Evolutionary conservation across 2,329 filamentous ascomycete genomes (phyloP).

Genomic region (Chrysoporthe cubensis): DNA sequence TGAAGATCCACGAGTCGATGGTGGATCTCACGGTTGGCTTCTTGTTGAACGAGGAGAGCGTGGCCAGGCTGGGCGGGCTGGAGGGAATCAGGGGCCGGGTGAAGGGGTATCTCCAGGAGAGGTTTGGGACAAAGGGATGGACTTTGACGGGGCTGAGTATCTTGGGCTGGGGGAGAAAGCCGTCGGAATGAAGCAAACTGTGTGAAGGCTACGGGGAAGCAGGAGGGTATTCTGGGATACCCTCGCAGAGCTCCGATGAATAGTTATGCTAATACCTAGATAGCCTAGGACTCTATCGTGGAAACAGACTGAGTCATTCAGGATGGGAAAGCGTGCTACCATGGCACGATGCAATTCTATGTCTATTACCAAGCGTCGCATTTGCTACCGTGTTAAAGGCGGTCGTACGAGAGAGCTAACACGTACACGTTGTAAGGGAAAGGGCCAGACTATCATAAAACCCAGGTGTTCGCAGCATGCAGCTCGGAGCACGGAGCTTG

Average conservation of each 20-base stretch:
- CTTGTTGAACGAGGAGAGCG: conserved; percentile 41
- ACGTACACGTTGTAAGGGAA: background rate
- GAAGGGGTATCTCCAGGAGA: conserved; percentile 43
- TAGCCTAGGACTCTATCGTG: too few relatives aligned
- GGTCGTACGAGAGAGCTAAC: background rate
- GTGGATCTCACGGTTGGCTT: conserved; percentile 46
- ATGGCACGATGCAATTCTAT: background rate
- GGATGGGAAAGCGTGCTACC: too few relatives aligned
- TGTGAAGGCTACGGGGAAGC: background rate
- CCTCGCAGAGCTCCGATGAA: background rate
- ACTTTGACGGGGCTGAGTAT: conserved; percentile 40
- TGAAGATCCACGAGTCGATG: conserved; percentile 44
- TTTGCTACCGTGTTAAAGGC: background rate
- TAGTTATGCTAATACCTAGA: background rate
- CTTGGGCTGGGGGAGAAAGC: conserved; percentile 33
- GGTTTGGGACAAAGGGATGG: conserved; percentile 43
- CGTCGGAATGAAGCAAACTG: background rate
- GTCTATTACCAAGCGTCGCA: background rate
- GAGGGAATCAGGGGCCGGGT: conserved; percentile 44
- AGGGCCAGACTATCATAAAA: background rate
- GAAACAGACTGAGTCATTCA: too few relatives aligned
- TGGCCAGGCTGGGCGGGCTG: conserved; percentile 34
- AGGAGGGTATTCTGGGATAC: background rate
- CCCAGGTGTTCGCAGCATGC: background rate
- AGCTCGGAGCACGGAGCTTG: conserved; percentile 7